Evolutionary conservation across 345 rosid species (phyloP), one percentile per base, ranked within the genome.

Genomic region (Syzygium jambos): DNA sequence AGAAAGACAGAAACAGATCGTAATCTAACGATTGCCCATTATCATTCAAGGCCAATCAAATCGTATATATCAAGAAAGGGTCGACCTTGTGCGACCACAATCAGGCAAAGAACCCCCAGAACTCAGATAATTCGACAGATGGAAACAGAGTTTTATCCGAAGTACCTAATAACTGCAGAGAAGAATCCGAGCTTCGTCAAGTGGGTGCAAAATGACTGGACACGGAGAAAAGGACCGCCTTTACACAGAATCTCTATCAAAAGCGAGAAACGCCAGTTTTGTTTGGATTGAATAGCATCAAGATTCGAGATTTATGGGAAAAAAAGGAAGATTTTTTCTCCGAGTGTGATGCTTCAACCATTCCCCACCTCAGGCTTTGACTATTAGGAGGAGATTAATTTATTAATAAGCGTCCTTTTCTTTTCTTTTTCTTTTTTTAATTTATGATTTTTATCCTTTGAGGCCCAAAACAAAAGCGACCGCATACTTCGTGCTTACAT

Each of bases 1-100:
- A 84, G 86, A 73, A 73, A 38, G 87, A 86, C 56, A 16, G n/a
- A 77, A 10, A 17, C 59, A 88, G 73, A 84, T 63, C 57, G 51
- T 84, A 53, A 90, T 86, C 85, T 51, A 85, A 51, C 23, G 59
- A 73, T 86, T 80, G 84, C 22, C 85, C 87, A 78, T 82, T 59
- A 61, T n/a, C 51, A 78, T 86, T 86, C 88, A 89, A 49, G 29
- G 63, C 86, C 88, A 77, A 84, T 41, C 52, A 86, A 88, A n/a
- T 84, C 55, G 9, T 56, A 80, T 14, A 59, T 59, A 46, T 11
- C 82, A 38, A 54, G 53, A 84, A 59, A 86, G 52, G 29, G 57
- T 87, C 23, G 73, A 84, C 25, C 38, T 54, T 53, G 56, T 84
- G 49, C 82, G 8, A 41, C 78, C 54, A 86, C 77, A 14, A 30